phyloP scores from a whole-genome alignment of 202 grass and related monocot genomes.

The Dendrocalamus latiflorus region DNA sequence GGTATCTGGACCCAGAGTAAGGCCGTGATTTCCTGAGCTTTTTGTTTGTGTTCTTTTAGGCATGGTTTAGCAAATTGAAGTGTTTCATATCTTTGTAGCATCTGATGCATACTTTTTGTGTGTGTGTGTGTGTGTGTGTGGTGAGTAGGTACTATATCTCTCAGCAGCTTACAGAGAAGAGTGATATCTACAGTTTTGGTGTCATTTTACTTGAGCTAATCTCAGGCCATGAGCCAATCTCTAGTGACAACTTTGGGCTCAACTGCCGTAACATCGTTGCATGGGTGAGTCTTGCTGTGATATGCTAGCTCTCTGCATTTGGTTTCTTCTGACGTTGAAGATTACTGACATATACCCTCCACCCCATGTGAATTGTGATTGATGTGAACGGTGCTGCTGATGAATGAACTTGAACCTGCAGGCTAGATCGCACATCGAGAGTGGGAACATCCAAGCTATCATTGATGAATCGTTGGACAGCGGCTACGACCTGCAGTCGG shows the following conservation, averaged over 20 bases:
- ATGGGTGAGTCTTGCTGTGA: conserved; percentile 54
- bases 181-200: conserved; percentile 95
- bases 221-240: conserved; percentile 94
- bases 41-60: not conserved
- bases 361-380: not conserved
- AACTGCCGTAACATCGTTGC: conserved; percentile 93
- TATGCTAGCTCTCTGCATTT: not conserved
- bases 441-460: conserved; percentile 70
- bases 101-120: not conserved
- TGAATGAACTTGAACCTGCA: conserved; percentile 3
- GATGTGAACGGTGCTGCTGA: not conserved
- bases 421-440: conserved; percentile 85
- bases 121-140: not conserved
- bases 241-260: conserved; percentile 82
- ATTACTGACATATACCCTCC: not conserved
- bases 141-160: conserved; percentile 81
- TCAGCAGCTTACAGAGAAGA: conserved; percentile 96
- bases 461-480: conserved; percentile 53
- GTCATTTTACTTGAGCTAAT: conserved; percentile 90
- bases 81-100: not conserved
- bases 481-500: conserved; percentile 64
- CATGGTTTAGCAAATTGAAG: not conserved
- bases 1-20: conserved; percentile 98
- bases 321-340: not conserved
- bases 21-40: conserved; percentile 1